Conservation (phyloP, 1,139 yeast genomes). For the Candida sp. region DNA sequence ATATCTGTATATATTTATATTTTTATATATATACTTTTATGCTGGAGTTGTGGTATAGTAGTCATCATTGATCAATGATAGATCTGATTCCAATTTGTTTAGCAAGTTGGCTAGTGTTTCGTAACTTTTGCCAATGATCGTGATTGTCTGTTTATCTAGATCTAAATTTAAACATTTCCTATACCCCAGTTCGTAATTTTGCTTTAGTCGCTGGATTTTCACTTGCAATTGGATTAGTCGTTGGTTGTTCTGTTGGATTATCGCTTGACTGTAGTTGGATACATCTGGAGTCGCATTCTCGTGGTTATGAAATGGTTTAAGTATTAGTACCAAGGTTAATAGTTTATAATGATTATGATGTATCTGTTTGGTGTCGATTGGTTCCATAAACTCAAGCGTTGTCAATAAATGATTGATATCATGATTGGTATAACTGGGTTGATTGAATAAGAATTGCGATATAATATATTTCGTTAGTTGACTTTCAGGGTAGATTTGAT, state of each 20-base stretch:
- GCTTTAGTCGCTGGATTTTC: not conserved
- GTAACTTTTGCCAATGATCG: constrained; percentile 1
- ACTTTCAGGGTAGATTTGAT: not conserved
- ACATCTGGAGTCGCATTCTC: not conserved
- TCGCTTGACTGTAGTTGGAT: not conserved
- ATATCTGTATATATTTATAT: not conserved
- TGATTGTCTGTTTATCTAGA: not conserved
- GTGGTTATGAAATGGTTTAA: not conserved
- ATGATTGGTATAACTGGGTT: not conserved
- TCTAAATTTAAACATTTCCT: not conserved
- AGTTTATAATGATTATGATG: not conserved
- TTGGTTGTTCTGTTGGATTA: not conserved
- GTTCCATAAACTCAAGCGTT: not conserved
- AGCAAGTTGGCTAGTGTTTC: constrained; percentile 1
- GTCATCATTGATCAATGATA: constrained; percentile 8
- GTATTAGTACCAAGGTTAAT: not conserved
- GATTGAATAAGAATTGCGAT: not conserved
- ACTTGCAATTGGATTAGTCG: not conserved
- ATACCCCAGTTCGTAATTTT: constrained; percentile 1
- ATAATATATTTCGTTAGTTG: not conserved
- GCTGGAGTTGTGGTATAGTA: not conserved
- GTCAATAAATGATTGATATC: not conserved
- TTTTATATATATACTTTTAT: not conserved
- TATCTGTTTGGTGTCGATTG: not conserved
- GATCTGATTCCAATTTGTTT: constrained; percentile 8